These are phyloP conservation scores for Cyberlindnera sargentensis DNA, from an alignment of 805 yeast genomes.

Conservation along the genomic window DNA sequence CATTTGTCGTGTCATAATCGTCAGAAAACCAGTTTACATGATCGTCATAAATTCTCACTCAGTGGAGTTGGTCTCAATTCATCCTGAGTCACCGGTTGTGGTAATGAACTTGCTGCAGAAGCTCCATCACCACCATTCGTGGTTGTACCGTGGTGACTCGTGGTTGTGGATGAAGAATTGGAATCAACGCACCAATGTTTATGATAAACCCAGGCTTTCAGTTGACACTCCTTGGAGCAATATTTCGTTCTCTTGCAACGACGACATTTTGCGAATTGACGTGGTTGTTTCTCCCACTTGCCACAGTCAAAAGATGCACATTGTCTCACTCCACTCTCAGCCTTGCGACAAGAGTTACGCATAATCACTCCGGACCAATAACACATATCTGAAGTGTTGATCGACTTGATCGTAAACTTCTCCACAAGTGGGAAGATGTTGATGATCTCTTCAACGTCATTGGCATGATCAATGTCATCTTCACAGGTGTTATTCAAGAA, in stretches of 20 bases:
- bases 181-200: conserved; percentile 77
- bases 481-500: conserved; percentile 11
- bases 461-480: neutral
- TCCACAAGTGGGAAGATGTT: conserved; percentile 90
- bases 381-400: conserved; percentile 70
- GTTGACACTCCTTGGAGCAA: conserved; percentile 88
- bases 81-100: neutral
- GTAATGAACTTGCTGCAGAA: conserved; percentile 1
- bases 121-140: neutral
- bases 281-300: conserved; percentile 83
- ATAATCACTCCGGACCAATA: conserved; percentile 98
- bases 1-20: no score
- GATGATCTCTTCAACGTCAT: conserved; percentile 16
- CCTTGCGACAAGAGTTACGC: conserved; percentile 91
- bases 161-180: conserved; percentile 1
- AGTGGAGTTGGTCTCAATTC: neutral
- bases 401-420: conserved; percentile 65
- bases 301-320: conserved; percentile 94
- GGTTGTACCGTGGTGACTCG: neutral
- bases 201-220: conserved; percentile 88
- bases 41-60: neutral
- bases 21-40: no score
- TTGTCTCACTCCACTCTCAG: conserved; percentile 86
- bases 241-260: conserved; percentile 93
- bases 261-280: conserved; percentile 92